phyloP scores from a whole-genome alignment of 306 rosid genomes.

The Rosa rugosa region DNA sequence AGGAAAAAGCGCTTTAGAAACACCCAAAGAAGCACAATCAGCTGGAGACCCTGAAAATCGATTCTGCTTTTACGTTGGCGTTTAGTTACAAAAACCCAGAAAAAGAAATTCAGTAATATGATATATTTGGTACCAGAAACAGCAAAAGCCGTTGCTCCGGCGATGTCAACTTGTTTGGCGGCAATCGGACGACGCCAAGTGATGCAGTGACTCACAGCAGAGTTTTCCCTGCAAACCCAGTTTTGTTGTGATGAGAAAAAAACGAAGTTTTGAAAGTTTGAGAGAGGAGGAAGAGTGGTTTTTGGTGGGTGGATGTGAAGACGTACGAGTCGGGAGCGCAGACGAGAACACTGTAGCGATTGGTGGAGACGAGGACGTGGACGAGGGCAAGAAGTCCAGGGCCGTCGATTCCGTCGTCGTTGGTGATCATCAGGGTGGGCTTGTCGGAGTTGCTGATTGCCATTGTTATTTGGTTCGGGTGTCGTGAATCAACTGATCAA shows the following conservation, averaged over 20 bases:
- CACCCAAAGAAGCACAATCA: slow-evolving; percentile 84
- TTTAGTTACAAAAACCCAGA: not conserved
- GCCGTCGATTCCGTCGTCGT: slow-evolving; percentile 96
- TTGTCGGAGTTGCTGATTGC: slow-evolving; percentile 22
- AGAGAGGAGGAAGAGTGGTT: not conserved
- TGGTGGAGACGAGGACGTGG: slow-evolving; percentile 58
- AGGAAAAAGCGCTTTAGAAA: slow-evolving; percentile 74
- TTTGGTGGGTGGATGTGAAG: not conserved
- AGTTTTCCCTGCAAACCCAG: slow-evolving; percentile 60
- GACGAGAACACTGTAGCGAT: slow-evolving; percentile 59
- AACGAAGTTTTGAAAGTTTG: not conserved
- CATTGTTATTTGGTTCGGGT: slow-evolving; percentile 27
- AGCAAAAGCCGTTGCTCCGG: slow-evolving; percentile 70
- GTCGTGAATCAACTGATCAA: not conserved
- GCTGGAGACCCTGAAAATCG: slow-evolving; percentile 80
- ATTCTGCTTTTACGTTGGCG: not conserved
- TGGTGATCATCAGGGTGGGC: slow-evolving; percentile 71
- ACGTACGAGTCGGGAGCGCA: slow-evolving; percentile 92
- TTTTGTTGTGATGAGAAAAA: not conserved
- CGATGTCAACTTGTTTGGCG: slow-evolving; percentile 59
- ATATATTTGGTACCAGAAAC: slow-evolving; percentile 50
- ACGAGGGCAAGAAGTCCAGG: slow-evolving; percentile 85
- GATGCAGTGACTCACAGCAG: slow-evolving; percentile 80
- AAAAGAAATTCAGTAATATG: not conserved
- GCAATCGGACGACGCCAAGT: slow-evolving; percentile 69